Percentiles rank a stretch among this genome's conserved stretches.
These are phyloP conservation scores for Hypoxylon intermedium DNA, from an alignment of 495 filamentous ascomycete species.

Conservation along the genomic window DNA sequence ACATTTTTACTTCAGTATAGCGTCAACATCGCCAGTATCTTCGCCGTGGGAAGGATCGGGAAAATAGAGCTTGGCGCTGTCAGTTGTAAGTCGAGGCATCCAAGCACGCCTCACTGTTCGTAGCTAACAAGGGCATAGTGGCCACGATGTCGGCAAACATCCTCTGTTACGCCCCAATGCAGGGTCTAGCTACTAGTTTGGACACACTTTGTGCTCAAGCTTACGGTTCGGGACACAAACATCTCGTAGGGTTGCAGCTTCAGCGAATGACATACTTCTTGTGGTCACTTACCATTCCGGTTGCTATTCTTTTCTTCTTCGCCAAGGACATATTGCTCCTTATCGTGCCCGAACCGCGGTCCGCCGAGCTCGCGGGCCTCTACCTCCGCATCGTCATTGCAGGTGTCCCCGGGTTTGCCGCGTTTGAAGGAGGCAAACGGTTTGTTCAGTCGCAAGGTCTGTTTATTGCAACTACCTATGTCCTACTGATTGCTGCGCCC, in stretches of 20 bases:
- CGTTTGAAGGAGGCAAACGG: conserved; percentile 73
- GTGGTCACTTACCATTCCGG: conserved; percentile 66
- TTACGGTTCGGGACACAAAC: conserved; percentile 71
- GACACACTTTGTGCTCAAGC: conserved; percentile 80
- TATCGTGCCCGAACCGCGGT: conserved; percentile 67
- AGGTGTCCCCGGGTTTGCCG: conserved; percentile 72
- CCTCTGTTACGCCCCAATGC: conserved; percentile 72
- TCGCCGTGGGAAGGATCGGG: conserved; percentile 70
- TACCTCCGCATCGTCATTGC: conserved; percentile 70
- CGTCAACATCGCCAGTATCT: conserved; percentile 71
- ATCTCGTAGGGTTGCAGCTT: conserved; percentile 72
- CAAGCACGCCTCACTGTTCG: background rate
- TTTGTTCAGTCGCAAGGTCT: conserved; percentile 76
- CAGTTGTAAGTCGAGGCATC: conserved; percentile 46
- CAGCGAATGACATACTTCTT: conserved; percentile 75
- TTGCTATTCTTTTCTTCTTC: conserved; percentile 65
- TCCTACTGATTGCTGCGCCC: conserved; percentile 69
- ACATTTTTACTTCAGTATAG: conserved; percentile 78
- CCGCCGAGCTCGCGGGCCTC: conserved; percentile 68
- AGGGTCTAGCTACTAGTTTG: conserved; percentile 72
- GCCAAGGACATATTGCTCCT: conserved; percentile 61
- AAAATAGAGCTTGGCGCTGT: conserved; percentile 70
- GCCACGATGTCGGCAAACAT: conserved; percentile 78
- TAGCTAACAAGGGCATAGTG: conserved; percentile 44
- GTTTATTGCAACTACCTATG: conserved; percentile 71